phyloP scores from a whole-genome alignment of 768 basidiomycete species.

The Lyophyllum semitale region DNA sequence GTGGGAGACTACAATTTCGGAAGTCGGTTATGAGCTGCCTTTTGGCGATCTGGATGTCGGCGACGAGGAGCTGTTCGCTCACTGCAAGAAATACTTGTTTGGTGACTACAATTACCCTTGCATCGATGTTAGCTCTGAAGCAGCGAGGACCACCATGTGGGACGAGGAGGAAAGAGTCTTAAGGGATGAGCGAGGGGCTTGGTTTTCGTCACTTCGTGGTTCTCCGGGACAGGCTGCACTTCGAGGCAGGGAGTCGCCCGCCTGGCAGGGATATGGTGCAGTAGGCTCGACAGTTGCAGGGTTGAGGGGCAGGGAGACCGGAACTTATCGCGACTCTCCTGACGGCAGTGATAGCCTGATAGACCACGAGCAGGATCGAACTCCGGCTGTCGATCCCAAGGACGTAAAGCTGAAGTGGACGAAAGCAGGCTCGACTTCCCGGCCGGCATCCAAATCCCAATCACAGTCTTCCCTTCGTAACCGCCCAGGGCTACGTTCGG shows the following conservation, averaged over 20 bases:
- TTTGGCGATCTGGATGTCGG: conserved; percentile 70
- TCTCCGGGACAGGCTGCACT: conserved; percentile 42
- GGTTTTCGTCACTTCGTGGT: conserved; percentile 63
- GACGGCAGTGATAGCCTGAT: conserved; percentile 33
- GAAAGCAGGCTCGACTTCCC: conserved; percentile 14
- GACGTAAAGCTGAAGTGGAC: conserved; percentile 52
- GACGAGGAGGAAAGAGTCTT: conserved; percentile 86
- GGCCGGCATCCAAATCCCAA: conserved; percentile 16
- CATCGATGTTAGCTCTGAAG: conserved; percentile 84
- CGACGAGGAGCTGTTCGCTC: conserved; percentile 76
- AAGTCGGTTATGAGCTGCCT: conserved; percentile 58
- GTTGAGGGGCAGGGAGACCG: conserved; percentile 2
- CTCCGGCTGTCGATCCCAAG: conserved; percentile 28
- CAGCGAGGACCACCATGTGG: conserved; percentile 66
- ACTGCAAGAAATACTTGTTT: conserved; percentile 80
- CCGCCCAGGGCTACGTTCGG: conserved; percentile 7
- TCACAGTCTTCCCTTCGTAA: conserved; percentile 22
- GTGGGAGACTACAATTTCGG: conserved; percentile 33
- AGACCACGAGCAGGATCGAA: conserved; percentile 48
- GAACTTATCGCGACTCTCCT: background rate
- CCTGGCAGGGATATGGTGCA: conserved; percentile 62
- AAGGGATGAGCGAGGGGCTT: conserved; percentile 71
- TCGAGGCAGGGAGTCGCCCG: conserved; percentile 37
- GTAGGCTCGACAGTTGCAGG: conserved; percentile 34
- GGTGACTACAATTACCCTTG: conserved; percentile 91